Evolutionary conservation across 345 rosid species (phyloP).

Genomic region (Mallotus nudiflorus): DNA sequence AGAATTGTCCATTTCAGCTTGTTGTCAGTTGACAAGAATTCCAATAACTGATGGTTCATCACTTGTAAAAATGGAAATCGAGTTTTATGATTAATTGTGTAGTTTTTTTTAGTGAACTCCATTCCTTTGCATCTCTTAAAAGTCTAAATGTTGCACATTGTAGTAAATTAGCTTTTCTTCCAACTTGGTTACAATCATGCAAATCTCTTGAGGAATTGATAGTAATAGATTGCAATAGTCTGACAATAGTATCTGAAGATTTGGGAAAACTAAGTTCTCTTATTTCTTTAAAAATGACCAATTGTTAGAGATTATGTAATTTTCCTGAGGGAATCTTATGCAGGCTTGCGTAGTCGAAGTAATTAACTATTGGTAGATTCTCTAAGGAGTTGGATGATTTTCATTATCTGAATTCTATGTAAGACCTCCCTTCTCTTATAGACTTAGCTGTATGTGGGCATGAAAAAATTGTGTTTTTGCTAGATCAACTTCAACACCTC

Average conservation of each 20-base stretch:
- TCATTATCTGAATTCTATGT: neutral
- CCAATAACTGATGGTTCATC: conserved; percentile 2
- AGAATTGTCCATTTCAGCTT: neutral
- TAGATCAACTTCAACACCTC: conserved; percentile 10
- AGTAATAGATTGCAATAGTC: neutral
- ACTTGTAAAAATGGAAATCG: neutral
- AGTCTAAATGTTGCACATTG: neutral
- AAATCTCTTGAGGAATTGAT: conserved; percentile 1
- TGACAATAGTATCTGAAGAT: conserved; percentile 4
- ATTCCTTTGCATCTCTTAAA: neutral
- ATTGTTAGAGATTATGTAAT: neutral
- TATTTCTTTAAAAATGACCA: neutral
- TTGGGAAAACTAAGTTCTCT: conserved; percentile 9
- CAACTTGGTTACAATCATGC: conserved; percentile 2
- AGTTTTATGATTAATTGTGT: neutral
- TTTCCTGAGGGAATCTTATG: neutral
- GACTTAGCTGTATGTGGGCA: neutral
- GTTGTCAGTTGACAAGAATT: conserved; percentile 12
- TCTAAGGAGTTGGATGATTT: too few species aligned
- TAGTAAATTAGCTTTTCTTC: conserved; percentile 10
- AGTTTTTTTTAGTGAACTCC: neutral
- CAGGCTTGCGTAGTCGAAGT: neutral
- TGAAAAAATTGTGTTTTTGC: conserved; percentile 6
- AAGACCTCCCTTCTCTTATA: conserved; percentile 4
- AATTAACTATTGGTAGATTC: conserved; percentile 10